Evolutionary conservation across 257 asterid genomes (phyloP).

Genomic region (Solanum rostratum): DNA sequence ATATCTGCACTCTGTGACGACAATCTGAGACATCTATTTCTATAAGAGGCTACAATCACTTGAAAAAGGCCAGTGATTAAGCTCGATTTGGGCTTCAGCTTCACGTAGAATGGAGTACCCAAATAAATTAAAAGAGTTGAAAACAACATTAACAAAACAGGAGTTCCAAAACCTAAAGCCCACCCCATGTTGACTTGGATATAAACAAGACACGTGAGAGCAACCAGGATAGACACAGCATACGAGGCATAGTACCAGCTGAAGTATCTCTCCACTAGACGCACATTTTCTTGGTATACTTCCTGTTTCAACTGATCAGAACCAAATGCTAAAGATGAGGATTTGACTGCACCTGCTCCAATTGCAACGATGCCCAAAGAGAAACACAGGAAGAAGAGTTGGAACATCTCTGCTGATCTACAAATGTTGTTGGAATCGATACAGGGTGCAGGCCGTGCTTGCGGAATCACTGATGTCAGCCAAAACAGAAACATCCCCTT

Average conservation of each 20-base stretch:
- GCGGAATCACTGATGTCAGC: constrained; percentile 49
- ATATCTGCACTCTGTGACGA: neutral
- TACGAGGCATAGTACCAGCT: constrained; percentile 56
- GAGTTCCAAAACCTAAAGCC: constrained; percentile 60
- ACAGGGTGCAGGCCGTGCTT: constrained; percentile 53
- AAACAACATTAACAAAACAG: constrained; percentile 28
- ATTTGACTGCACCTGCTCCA: constrained; percentile 59
- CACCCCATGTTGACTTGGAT: constrained; percentile 73
- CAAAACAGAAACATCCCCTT: constrained; percentile 57
- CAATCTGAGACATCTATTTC: constrained; percentile 23
- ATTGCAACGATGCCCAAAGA: constrained; percentile 50
- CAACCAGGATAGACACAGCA: constrained; percentile 29
- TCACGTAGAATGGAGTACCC: constrained; percentile 47
- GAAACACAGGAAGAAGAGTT: constrained; percentile 25
- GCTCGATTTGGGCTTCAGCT: constrained; percentile 26
- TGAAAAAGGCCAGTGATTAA: constrained; percentile 35
- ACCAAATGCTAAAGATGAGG: constrained; percentile 62
- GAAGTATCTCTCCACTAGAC: constrained; percentile 30
- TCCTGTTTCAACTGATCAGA: constrained; percentile 39
- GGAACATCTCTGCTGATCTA: constrained; percentile 25
- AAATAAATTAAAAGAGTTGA: constrained; percentile 27
- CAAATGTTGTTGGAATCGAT: constrained; percentile 19
- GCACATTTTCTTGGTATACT: constrained; percentile 2
- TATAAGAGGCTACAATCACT: constrained; percentile 49
- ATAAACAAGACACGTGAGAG: constrained; percentile 47